These are phyloP conservation scores for Xylaria sp. DNA, from an alignment of 2,329 filamentous ascomycete species.

Conservation along the genomic window DNA sequence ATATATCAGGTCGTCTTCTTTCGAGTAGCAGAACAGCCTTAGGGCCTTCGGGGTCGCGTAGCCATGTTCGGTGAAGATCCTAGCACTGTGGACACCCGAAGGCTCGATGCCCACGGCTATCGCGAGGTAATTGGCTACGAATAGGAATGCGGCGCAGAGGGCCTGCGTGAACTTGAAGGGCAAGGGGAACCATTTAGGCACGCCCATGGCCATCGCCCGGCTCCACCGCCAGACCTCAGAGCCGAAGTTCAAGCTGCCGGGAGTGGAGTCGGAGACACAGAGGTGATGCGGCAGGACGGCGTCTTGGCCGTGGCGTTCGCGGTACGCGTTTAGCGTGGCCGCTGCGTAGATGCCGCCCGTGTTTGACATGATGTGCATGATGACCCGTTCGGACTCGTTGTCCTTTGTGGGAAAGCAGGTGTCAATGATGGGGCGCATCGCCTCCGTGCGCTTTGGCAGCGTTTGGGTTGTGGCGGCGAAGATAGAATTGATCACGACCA, in stretches of 20 bases:
- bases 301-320: constrained; percentile 48
- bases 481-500: constrained; percentile 63
- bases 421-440: constrained; percentile 59
- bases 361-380: constrained; percentile 68
- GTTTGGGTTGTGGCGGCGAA: constrained; percentile 57
- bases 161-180: constrained; percentile 59
- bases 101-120: constrained; percentile 53
- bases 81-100: constrained; percentile 54
- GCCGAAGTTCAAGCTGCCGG: constrained; percentile 57
- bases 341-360: constrained; percentile 66
- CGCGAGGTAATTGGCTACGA: constrained; percentile 50
- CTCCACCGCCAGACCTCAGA: constrained; percentile 62
- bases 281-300: constrained; percentile 59
- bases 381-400: constrained; percentile 50
- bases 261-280: constrained; percentile 63
- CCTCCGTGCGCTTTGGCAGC: constrained; percentile 55
- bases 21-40: constrained; percentile 68
- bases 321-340: constrained; percentile 60
- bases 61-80: constrained; percentile 52
- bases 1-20: constrained; percentile 65
- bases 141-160: constrained; percentile 58
- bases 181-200: constrained; percentile 59
- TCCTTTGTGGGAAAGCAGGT: constrained; percentile 49
- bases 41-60: constrained; percentile 52
- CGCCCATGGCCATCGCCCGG: constrained; percentile 62